Base-by-base conservation (phyloP, 257 asterid species). In the Perilla frutescens region DNA sequence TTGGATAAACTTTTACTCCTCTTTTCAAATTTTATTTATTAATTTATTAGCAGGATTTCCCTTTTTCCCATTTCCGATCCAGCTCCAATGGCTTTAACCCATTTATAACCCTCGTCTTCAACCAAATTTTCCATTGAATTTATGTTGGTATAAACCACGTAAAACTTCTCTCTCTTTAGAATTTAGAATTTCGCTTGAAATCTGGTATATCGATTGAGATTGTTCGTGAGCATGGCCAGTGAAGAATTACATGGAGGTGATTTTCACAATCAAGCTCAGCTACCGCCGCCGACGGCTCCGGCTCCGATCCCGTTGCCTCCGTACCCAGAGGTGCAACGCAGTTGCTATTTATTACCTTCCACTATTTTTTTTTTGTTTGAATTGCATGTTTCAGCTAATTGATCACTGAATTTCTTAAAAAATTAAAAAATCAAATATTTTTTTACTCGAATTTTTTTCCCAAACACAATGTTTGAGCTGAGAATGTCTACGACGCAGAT, bases 311-410 rank as follows among this genome's bases (percentile, higher is more conserved):
- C 76, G 6, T 56, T 89, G 64, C 97, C 96, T 7, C 85, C 66
- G 9, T 91, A 91, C 37, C 96, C 89, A 3, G 91, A 88, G 90
- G 97, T 91, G 48, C n/a, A 66, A 66, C 47, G 57, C 31, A 26
- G 71, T 31, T 47, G 26, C n/a, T 39, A 2, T 8, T 43, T 44
- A 6, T 11, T 29, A 3, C 45, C 32, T 34, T 13, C 48, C 2
- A 3, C 37, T 15, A 8, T 14, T 8, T 4, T 7, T 15, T 9
- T 14, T 62, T 84, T 90, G 86, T 62, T 84, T 90, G 86, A 85
- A 87, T 71, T 54, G 40, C 79, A 60, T 72, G 58, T 15, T 14
- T 8, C 2, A 39, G 9, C 2, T 4, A 5, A n/a, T 14, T 56
- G 0, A 9, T 56, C 62, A 8, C 62, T 29, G 67, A 15, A 41